A percentile compares a stretch with the other conserved stretches of the same genome.
phyloP scores from a whole-genome alignment of 192 early-diverging fungal genomes.

The Podila horticola region DNA sequence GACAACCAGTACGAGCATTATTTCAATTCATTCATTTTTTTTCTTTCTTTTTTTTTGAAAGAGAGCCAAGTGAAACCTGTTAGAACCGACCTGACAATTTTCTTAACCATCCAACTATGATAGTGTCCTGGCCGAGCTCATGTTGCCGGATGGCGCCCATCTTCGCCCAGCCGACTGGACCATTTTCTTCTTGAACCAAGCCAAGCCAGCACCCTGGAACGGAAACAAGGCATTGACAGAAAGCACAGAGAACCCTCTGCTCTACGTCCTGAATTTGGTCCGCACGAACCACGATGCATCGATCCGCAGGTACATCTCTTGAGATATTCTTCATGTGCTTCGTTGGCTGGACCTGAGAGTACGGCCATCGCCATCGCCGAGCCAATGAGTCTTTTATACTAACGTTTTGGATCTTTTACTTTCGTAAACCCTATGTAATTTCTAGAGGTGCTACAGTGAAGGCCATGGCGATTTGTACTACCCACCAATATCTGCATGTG shows the following conservation, averaged over 20 bases:
- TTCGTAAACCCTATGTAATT: neutral
- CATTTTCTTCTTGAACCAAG: constrained; percentile 90
- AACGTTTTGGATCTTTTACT: neutral
- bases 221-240: constrained; percentile 32
- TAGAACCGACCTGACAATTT: neutral
- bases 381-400: neutral
- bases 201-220: constrained; percentile 61
- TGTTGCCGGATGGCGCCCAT: constrained; percentile 97
- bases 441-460: constrained; percentile 91
- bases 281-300: constrained; percentile 88
- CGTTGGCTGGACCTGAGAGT: too few relatives aligned
- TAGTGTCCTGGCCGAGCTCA: constrained; percentile 92
- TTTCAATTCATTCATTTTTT: neutral
- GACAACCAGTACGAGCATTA: constrained; percentile 75
- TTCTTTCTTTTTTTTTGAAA: neutral
- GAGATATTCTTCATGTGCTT: neutral
- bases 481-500: constrained; percentile 91
- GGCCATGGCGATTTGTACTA: constrained; percentile 93
- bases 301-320: constrained; percentile 65
- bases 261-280: constrained; percentile 95
- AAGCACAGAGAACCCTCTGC: constrained; percentile 68
- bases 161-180: constrained; percentile 95
- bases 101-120: neutral
- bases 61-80: neutral
- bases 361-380: too few relatives aligned